Evolutionary conservation across 2,329 filamentous ascomycete genomes (phyloP), one percentile per base, ranked within the genome.

Genomic region (Nigrospora oryzae): DNA sequence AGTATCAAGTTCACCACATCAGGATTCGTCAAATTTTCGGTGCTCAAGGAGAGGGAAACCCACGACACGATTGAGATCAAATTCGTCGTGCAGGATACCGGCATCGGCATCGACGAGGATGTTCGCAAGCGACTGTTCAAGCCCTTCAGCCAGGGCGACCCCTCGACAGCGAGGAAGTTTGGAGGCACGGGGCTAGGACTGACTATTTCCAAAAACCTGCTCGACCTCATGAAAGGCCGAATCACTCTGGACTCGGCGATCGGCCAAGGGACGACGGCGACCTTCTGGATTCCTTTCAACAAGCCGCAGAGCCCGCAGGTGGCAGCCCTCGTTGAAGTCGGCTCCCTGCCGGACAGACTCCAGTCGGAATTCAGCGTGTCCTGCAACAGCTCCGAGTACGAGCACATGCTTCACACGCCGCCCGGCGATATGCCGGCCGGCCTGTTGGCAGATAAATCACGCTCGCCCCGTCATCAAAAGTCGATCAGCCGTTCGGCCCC

Each of bases 91-190:
- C 78, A 86, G 59, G 87, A 93, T 52, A 87, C 84, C 0, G 86
- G 87, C 0, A 89, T 91, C 42, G 86, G 86, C 4, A 90, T 91
- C 31, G 83, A 89, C 51, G 83, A 89, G 40, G 83, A 87, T 45
- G 84, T 89, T 5, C 75, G 80, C 15, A 81, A 81, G 55, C 76
- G 76, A 34, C 69, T 91, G 1, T 93, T 91, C 64, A 82, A 84
- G 51, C 86, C 87, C 0, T 93, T 91, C 61, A 86, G 81, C 49
- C 87, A 93, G 61, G 86, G 86, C 5, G 87, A 91, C 56, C 80
- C 85, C 1, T 89, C 85, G 4, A 90, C 86, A 0, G 85, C 86
- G 15, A 72, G 86, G 43, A 75, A 81, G n/a, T 90, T 89, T 59
- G 85, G 85, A 35, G 86, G 86, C 1, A 90, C 86, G 1, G 86